phyloP scores from a whole-genome alignment of 345 rosid species.

The Arabidopsis thaliana region TAIR10.1 NC_003070.9:11295501-11296000 shows the following conservation, averaged over 20 bases:
- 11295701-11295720: conserved; percentile 25
- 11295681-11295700: conserved; percentile 17
- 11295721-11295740: conserved; percentile 35
- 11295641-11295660: not conserved
- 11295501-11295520: too few relatives aligned
- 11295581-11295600: too few relatives aligned
- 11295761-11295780: conserved; percentile 46
- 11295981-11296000: not conserved
- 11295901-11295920: conserved; percentile 32
- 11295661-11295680: conserved; percentile 7
- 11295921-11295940: not conserved
- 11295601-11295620: too few relatives aligned
- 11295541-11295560: too few relatives aligned
- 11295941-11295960: not conserved
- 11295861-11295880: conserved; percentile 50
- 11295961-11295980: not conserved
- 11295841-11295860: not conserved
- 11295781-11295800: conserved; percentile 52
- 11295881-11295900: conserved; percentile 44
- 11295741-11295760: conserved; percentile 32
- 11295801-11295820: conserved; percentile 46
- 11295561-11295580: too few relatives aligned
- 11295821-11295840: conserved; percentile 34
- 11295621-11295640: not conserved
- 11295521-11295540: too few relatives aligned